Evolutionary conservation across 169 alveolate genomes (phyloP), one percentile per base, ranked within the genome.

Genomic region (Eimeria tenella): DNA sequence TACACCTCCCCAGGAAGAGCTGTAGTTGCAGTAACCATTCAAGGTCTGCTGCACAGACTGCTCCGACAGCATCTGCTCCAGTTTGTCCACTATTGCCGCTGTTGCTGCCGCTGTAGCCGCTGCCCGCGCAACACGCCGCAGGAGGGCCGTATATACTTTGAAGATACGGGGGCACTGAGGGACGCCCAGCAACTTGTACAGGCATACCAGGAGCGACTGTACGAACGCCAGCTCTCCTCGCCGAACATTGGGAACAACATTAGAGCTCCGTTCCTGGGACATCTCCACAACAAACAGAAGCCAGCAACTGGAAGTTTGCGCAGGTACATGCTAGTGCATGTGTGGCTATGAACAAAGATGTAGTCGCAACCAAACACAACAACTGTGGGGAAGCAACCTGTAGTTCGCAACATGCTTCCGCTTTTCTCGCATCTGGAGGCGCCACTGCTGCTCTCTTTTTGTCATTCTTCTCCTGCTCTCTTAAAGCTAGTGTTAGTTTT

Each of bases 71-170:
- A 56, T 70, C 25, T 81, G 89, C 52, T 52, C 55, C 73, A 81
- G 73, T 53, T 70, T 52, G 53, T 60, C 53, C 19, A 53, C 73
- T 17, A 70, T 81, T 23, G 89, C 74, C 19, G n/a, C 17, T 21
- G 89, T 52, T 6, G 73, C n/a, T 56, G 89, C 73, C 21, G 89
- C 58, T 31, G 86, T 75, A 23, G 71, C 89, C 58, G 89, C 71
- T 23, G 71, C 55, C 56, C 89, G n/a, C 25, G 89, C 89, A 15
- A 81, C 23, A 25, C 89, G 89, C 89, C 89, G 89, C 89, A 81
- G 52, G 55, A 81, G 73, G 25, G 73, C 89, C 89, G 55, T 55
- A 49, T 81, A 81, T 53, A 81, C 89, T 25, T 81, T 81, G 25
- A 81, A 49, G 55, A 52, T 55, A 4, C 89, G 89, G 6, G 89